Evolutionary conservation across 2,329 filamentous ascomycete genomes (phyloP), one percentile per base, ranked within the genome.

Genomic region (Nannizziopsis barbatae): DNA sequence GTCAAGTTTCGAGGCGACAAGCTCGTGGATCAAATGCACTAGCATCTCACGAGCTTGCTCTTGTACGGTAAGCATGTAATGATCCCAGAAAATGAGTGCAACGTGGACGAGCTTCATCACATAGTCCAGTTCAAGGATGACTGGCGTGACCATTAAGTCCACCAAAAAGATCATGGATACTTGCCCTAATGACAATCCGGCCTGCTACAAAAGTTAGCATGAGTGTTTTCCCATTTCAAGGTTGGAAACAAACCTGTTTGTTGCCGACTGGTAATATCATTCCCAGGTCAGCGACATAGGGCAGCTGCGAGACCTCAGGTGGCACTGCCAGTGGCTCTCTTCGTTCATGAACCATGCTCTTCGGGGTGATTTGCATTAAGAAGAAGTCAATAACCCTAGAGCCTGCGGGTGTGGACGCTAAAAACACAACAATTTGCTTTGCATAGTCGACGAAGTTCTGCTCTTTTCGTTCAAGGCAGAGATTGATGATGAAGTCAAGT

Each of bases 391-490:
- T 83, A 2, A 98, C 89, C 60, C 94, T 93, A 42, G 86, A 83
- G 0, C 89, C 89, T 1, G 89, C 81, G 62, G 67, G 84, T 60
- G 77, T 95, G 55, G 86, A 92, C 0, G 92, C 93, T 4, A 98
- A 66, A 63, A 95, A 96, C 0, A 98, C 93, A 12, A 96, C 88
- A 45, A 98, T 92, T 65, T 98, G 92, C 69, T 96, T 98, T 4
- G 90, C 90, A 61, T 93, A 95, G 57, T 95, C 87, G 48, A 98
- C 90, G 64, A 95, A 98, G 58, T 95, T 96, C 60, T 98, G 92
- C 64, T 98, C 93, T 42, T 90, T 81, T 30, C 90, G 81, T 59
- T 98, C 92, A 9, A 98, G 71, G 57, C 92, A 98, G 3, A 96
- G 76, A 22, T 81, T 82, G 66, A 98, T 96, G 65, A 98, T 92